Evolutionary conservation across 1,284 basidiomycete genomes (phyloP), one percentile per base, ranked within the genome.

Genomic region (Coniferiporia sulphurascens): DNA sequence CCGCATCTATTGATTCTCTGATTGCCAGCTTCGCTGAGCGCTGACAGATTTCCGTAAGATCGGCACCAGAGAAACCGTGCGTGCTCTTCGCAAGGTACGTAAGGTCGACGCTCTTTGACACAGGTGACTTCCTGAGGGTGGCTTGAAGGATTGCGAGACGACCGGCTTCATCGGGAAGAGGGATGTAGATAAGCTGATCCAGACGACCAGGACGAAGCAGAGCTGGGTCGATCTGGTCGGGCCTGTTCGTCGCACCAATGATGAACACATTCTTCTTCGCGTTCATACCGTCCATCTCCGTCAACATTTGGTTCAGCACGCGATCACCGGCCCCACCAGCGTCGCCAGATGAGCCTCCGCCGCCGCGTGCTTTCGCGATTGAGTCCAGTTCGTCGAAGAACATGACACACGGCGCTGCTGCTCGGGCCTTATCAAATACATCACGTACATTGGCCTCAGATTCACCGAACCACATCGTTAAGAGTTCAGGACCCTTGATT

Each of bases 391-490:
- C 96, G 70, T 99, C 96, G 76, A 99, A 99, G 90, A 99, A 99
- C 95, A 99, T 98, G 65, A 99, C 95, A 74, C 96, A 98, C 48
- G 97, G 97, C 7, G 96, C 95, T 4, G 97, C 97, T 21, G 96
- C 96, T 68, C 97, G 93, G 56, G 97, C 96, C 78, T 99, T 98
- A 84, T 99, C 96, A 75, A 99, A 99, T 62, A 99, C 94, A 68
- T 99, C 97, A 67, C 97, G 93, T 56, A 99, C 97, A 70, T 98
- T 98, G 65, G 96, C 96, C 76, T 99, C 97, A 5, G 95, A 98
- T 80, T 99, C 97, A 85, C 97, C 97, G 76, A 99, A 99, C 96
- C 96, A 99, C 97, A 99, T 99, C 10, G 95, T 99, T 44, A 95
- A 84, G 17, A 98, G 82, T 76, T 98, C 95, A 65, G 95, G 95